Base-by-base conservation (phyloP, 257 asterid species). In the Rubia yunnanensis region DNA sequence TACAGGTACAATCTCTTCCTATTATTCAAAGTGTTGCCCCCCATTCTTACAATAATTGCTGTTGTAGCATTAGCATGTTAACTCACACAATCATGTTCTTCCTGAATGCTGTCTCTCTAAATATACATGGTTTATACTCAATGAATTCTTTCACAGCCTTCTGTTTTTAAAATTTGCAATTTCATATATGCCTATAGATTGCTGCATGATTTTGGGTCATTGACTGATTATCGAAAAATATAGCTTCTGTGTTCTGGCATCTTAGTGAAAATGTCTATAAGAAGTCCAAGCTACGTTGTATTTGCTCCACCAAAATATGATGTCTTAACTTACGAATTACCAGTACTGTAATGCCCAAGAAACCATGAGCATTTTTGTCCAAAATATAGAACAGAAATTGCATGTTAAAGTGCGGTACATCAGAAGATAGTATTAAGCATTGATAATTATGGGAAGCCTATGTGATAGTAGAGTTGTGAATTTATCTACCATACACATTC, bases 1-100 rank as follows among this genome's bases (percentile, higher is more conserved):
- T 94, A 73, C 96, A 90, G 99, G 99, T 94, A 69, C 70, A 78
- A 70, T 50, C 32, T 46, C 32, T 70, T 17, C 5, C 8, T 3
- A 58, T 15, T 15, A 44, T 41, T 39, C 48, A 62, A 32, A 66
- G 67, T 32, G 60, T 71, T 71, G 61, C 52, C 8, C 58, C 39
- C 54, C n/a, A 3, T 35, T 55, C 23, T 24, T 15, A 14, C 11
- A 24, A 4, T n/a, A 5, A 50, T 65, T 9, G n/a, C 14, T 55
- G 14, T 4, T 66, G 27, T 53, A 9, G 17, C 57, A 49, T 48
- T 49, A 49, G 24, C 15, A 41, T 35, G 14, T 49, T 30, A 27
- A 35, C 48, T 30, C 53, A 57, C 10, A 18, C 14, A 50, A 14
- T 11, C 5, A 31, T 32, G 24, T 55, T 41, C 66, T 58, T 24